These are phyloP conservation scores for Thelonectria blattea DNA, from an alignment of 2,329 filamentous ascomycete genomes.

Conservation along the genomic window DNA sequence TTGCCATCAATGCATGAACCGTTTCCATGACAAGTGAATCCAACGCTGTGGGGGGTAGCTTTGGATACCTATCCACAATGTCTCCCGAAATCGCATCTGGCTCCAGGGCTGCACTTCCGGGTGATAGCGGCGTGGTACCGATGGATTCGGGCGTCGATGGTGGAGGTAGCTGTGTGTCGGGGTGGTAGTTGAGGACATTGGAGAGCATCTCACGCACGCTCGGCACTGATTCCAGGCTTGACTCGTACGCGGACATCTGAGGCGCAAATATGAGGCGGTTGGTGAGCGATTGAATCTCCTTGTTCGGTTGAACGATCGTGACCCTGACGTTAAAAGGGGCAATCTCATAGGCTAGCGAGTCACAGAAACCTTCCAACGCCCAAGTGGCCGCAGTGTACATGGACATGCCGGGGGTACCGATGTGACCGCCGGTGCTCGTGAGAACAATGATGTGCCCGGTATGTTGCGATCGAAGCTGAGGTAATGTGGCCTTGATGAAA, in stretches of 20 bases:
- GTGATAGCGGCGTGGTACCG: slow-evolving; percentile 40
- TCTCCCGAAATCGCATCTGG: slow-evolving; percentile 46
- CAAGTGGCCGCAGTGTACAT: slow-evolving; percentile 93
- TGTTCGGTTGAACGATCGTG: slow-evolving; percentile 93
- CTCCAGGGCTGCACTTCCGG: slow-evolving; percentile 42
- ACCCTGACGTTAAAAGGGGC: slow-evolving; percentile 96
- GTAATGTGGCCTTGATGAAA: slow-evolving; percentile 87
- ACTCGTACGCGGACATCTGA: slow-evolving; percentile 63
- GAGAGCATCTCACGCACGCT: slow-evolving; percentile 83
- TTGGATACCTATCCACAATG: slow-evolving; percentile 74
- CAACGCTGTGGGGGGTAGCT: slow-evolving; percentile 69
- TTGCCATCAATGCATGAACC: slow-evolving; percentile 87
- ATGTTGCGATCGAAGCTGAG: slow-evolving; percentile 77
- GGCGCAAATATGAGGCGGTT: slow-evolving; percentile 88
- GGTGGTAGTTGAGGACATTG: slow-evolving; percentile 78
- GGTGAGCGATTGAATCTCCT: slow-evolving; percentile 87
- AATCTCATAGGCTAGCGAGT: slow-evolving; percentile 94
- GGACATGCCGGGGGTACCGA: slow-evolving; percentile 88
- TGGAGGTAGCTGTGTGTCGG: slow-evolving; percentile 61
- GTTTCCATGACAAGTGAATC: slow-evolving; percentile 85
- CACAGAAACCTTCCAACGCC: slow-evolving; percentile 95
- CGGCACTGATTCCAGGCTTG: slow-evolving; percentile 65
- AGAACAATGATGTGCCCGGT: slow-evolving; percentile 91
- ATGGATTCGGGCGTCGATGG: slow-evolving; percentile 32
- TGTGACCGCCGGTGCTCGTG: slow-evolving; percentile 88